Evolutionary conservation across 23 red algal species (phyloP), one percentile per base, ranked within the genome.

Genomic region (Gracilaria gracilis): DNA sequence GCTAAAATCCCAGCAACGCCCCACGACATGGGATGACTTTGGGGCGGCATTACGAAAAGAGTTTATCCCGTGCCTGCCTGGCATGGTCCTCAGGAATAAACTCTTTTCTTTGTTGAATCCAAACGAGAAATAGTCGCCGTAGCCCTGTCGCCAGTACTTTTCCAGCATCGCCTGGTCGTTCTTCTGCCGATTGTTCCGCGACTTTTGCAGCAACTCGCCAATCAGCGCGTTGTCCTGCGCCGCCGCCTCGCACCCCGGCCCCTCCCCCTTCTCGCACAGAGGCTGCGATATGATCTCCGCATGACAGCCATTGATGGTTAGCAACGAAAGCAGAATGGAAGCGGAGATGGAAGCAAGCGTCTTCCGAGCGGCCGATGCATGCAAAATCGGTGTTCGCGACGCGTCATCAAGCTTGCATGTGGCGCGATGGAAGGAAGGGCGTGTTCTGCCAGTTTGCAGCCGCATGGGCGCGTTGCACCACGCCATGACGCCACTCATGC

Each of bases 111-210:
- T 85, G 66, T 93, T 84, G 61, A 44, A 88, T 9, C 84, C 91
- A 27, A 86, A 93, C 4, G 79, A 54, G 47, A 93, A 93, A 61
- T 93, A 93, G 42, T 67, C 42, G 9, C 80, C 78, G 53, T 93
- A 93, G 4, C 84, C 84, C 39, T 62, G 79, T 27, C 38, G 7
- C 91, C 91, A 93, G 50, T 93, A 93, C 13, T 61, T 42, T 24
- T 93, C 91, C 6, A 55, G 77, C 80, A 75, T 61, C 3, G 32
- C 8, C 15, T 42, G 17, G 15, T 84, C 59, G 54, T 81, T 93
- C 24, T 73, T 39, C 64, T 85, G 80, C 20, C 70, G 54, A 15
- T 93, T 93, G 13, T 47, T 58, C 32, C 61, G 57, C 28, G 91
- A 93, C 16, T 77, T 48, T 24, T 93, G 54, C 35, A 71, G 80